Base-by-base conservation (phyloP, 495 filamentous ascomycete species). In the Aspergillus olivimuriae region DNA sequence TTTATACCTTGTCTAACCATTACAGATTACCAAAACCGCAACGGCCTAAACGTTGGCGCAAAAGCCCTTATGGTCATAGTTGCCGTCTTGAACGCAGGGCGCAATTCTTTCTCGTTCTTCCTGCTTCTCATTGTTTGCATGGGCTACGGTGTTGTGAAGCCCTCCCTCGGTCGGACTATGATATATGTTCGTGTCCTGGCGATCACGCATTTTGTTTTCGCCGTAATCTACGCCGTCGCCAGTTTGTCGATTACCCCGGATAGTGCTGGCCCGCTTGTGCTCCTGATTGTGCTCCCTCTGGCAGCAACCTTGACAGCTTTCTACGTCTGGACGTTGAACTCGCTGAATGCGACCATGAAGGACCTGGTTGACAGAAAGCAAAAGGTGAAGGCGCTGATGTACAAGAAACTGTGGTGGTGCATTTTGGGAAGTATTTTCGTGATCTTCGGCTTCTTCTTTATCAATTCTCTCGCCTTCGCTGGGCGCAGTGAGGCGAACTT, bases 31-130 rank as follows among this genome's bases (percentile, higher is more conserved):
- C 78, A 87, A 62, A 99, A 99, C 61, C 73, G 81, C 10, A 80
- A 95, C 62, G 92, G 92, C 10, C 77, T 83, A 41, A 95, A 91
- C 53, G 62, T 62, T 14, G 52, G 82, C n/a, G 82, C 87, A 28
- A 92, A 92, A 60, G 84, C 80, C 12, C 70, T 96, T 31, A 85
- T 99, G 73, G 75, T 95, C 14, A 65, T 96, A 24, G 94, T 95
- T 7, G 87, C 89, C 41, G 72, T 97, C 34, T 76, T 99, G 16
- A 96, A 95, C 61, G 92, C 92, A 4, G 87, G 78, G 33, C 80
- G 92, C 43, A 99, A 97, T 59, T 94, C 90, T 1, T 96, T 99
- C 63, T 96, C 90, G 17, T 99, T 99, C 74, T 97, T 99, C 73
- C 77, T 99, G 21, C 82, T 99, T 1, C 82, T 99, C 20, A 99